Percentiles rank a stretch among this genome's conserved stretches.
Conservation (phyloP, 371 early-diverging fungal species). For the Batkoa obscura region DNA sequence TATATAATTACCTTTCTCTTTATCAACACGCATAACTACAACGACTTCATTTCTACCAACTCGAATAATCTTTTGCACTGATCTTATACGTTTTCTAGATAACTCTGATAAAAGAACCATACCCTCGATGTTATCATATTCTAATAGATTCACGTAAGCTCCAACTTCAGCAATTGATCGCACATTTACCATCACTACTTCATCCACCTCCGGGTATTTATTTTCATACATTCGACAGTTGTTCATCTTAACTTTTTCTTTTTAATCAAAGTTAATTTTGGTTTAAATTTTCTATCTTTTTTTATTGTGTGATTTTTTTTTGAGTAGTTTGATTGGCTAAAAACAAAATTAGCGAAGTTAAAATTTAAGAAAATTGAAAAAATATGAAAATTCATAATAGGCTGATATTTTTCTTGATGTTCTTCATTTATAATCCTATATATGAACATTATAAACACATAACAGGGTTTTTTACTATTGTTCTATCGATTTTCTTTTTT, state of each 20-base stretch:
- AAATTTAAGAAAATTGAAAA: too few species aligned
- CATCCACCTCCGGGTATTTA: slow-evolving; percentile 92
- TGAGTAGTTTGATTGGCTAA: too few species aligned
- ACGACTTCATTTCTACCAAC: slow-evolving; percentile 95
- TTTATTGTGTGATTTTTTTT: too few species aligned
- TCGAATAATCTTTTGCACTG: slow-evolving; percentile 93
- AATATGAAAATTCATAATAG: too few species aligned
- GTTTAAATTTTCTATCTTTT: too few species aligned
- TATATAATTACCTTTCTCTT: slow-evolving; percentile 75
- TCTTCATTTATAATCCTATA: too few species aligned
- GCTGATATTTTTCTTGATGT: too few species aligned
- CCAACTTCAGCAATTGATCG: slow-evolving; percentile 96
- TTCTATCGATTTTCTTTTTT: too few species aligned
- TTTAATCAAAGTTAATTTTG: slow-evolving; percentile 14
- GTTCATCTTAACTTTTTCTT: background rate
- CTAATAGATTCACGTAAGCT: slow-evolving; percentile 86
- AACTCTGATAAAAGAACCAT: slow-evolving; percentile 96
- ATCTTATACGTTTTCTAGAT: slow-evolving; percentile 92
- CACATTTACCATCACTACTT: slow-evolving; percentile 97
- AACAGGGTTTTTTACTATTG: too few species aligned
- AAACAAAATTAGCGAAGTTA: too few species aligned
- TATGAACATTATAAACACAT: too few species aligned
- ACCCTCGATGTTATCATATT: slow-evolving; percentile 87
- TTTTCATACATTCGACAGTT: slow-evolving; percentile 82
- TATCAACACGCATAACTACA: slow-evolving; percentile 94